Percentiles rank a stretch among this genome's conserved stretches.
phyloP scores from a whole-genome alignment of 169 alveolate species.

The Amoebophrya sp. region DNA sequence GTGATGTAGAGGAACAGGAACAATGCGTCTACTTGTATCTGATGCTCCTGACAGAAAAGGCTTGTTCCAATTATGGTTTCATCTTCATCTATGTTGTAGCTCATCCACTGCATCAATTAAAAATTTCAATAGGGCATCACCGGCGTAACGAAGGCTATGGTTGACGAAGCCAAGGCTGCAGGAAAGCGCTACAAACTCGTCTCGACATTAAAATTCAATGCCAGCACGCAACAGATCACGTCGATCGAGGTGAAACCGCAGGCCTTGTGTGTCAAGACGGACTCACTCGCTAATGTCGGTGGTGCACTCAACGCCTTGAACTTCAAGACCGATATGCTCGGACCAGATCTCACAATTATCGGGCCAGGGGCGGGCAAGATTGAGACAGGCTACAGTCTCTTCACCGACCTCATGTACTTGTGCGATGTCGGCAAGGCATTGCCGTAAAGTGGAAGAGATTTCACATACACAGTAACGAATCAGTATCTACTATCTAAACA shows the following conservation, averaged over 20 bases:
- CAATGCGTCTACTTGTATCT: too few species aligned
- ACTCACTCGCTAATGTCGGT: background rate
- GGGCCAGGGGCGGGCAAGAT: constrained; percentile 14
- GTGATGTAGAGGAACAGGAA: too few species aligned
- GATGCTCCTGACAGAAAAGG: too few species aligned
- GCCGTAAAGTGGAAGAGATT: too few species aligned
- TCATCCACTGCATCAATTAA: too few species aligned
- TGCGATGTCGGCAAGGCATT: background rate
- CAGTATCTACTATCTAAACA: too few species aligned
- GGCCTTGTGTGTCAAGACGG: background rate
- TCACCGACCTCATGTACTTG: constrained; percentile 15
- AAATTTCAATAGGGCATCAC: background rate
- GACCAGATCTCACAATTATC: background rate
- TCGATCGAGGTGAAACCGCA: background rate
- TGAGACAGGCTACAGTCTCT: background rate
- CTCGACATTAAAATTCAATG: background rate
- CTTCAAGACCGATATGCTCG: constrained; percentile 24
- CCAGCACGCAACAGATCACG: background rate
- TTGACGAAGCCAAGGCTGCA: background rate
- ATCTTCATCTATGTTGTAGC: too few species aligned
- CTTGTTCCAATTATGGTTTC: too few species aligned
- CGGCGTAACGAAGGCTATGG: background rate
- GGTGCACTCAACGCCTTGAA: background rate
- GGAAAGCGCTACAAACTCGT: constrained; percentile 14
- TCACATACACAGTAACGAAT: too few species aligned